Base-by-base conservation (phyloP, 2,329 filamentous ascomycete species). In the Penicillium oxalicum region DNA sequence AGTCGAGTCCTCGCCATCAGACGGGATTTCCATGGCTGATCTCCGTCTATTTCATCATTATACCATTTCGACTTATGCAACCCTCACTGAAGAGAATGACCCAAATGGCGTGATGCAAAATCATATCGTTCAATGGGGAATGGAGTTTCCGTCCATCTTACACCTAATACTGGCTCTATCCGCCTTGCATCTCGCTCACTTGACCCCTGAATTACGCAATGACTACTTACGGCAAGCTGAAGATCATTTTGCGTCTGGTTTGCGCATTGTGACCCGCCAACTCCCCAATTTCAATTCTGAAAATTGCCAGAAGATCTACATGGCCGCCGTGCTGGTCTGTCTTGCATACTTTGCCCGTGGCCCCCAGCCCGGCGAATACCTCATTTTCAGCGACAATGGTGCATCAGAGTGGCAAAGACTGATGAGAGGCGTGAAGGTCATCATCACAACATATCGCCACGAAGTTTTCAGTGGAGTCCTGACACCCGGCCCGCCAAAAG, bases 291-390 rank as follows among this genome's bases (percentile, higher is more conserved):
- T 68, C 0, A 50, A 63, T 35, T 44, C 45, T 1, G 55, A 55
- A 1, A 68, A 61, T 34, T 67, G 65, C 24, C 66, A 69, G 34
- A 48, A 53, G 7, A 54, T 68, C 9, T 69, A 68, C 48, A 62
- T 67, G 26, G 58, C 65, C 0, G 58, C 65, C 0, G 52, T 60
- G 8, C 29, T 69, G 34, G 60, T 69, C 12, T 67, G 64, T 40
- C 55, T 69, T 24, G 54, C 62, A 1, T 68, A 68, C 42, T 68
- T 68, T n/a, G 66, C 52, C 1, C 55, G 59, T 5, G 65, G 66
- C 0, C 65, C 65, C 1, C 50, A 53, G 5, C 26, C 39, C 0
- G 63, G 64, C 5, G 65, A 69, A 44, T 69, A 63, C 34, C 59
- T 69, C 4, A 56, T 68, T 1, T 68, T 68, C 43, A 64, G 61